Conservation (phyloP, 2,329 filamentous ascomycete species). For the Pestalotiopsis sp. region DNA sequence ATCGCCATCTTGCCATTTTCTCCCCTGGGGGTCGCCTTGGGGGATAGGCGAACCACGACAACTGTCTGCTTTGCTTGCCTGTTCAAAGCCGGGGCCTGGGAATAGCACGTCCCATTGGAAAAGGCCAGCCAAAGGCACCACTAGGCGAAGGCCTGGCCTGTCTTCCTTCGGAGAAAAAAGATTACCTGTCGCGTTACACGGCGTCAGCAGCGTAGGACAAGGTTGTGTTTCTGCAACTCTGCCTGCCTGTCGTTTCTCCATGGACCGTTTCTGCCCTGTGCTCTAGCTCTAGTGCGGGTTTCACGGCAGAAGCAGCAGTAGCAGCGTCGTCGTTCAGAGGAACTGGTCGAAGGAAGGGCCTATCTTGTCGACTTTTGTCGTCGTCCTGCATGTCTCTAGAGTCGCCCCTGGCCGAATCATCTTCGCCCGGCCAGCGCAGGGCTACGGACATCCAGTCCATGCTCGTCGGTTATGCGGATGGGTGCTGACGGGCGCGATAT, state of each 20-base stretch:
- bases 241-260: neutral
- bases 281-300: neutral
- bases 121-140: neutral
- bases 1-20: neutral
- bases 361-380: neutral
- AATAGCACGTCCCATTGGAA: neutral
- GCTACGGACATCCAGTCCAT: neutral
- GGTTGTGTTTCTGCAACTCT: neutral
- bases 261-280: neutral
- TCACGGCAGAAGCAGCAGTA: neutral
- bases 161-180: neutral
- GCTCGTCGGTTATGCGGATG: neutral
- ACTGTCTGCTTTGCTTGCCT: neutral
- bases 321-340: neutral
- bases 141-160: neutral
- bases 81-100: neutral
- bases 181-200: neutral
- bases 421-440: neutral
- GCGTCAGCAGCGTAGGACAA: neutral
- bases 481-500: neutral
- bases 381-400: neutral
- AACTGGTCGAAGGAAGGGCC: neutral
- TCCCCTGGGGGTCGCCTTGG: neutral
- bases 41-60: neutral
- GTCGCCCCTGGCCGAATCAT: neutral